A percentile compares a stretch with the other conserved stretches of the same genome.
These are phyloP conservation scores for Penicillium dipodomyicola DNA, from an alignment of 495 filamentous ascomycete genomes.

Conservation along the genomic window DNA sequence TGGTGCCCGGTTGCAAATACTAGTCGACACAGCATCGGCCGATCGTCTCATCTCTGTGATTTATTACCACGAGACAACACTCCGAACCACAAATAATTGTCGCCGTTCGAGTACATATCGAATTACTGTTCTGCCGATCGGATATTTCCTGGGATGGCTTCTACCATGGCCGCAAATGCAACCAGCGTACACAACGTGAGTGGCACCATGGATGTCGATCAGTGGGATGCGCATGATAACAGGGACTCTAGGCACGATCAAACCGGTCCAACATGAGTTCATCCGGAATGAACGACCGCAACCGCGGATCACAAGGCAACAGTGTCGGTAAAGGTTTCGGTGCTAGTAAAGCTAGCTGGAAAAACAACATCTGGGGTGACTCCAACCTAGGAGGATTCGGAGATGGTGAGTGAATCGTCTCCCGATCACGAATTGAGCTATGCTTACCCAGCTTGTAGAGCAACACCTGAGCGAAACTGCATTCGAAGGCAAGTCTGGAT, in stretches of 20 bases:
- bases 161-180: conserved; percentile 41
- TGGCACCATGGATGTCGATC: background rate
- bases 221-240: background rate
- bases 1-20: conserved; percentile 34
- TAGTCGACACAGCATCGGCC: conserved; percentile 17
- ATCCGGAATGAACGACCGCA: conserved; percentile 42
- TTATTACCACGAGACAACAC: conserved; percentile 14
- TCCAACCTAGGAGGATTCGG: conserved; percentile 50
- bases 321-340: conserved; percentile 46
- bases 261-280: conserved; percentile 43
- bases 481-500: conserved; percentile 58
- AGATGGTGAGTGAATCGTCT: conserved; percentile 29
- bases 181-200: conserved; percentile 42
- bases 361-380: conserved; percentile 61
- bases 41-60: conserved; percentile 21
- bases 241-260: conserved; percentile 32
- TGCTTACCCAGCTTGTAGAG: conserved; percentile 25
- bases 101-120: conserved; percentile 32
- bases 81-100: conserved; percentile 24
- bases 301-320: conserved; percentile 35
- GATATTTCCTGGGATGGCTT: conserved; percentile 36
- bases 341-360: conserved; percentile 51
- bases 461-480: conserved; percentile 31
- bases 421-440: background rate
- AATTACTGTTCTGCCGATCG: conserved; percentile 18